These are phyloP conservation scores for Papiliotrema nemorosa DNA, from an alignment of 1,284 basidiomycete species.

Conservation along the genomic window DNA sequence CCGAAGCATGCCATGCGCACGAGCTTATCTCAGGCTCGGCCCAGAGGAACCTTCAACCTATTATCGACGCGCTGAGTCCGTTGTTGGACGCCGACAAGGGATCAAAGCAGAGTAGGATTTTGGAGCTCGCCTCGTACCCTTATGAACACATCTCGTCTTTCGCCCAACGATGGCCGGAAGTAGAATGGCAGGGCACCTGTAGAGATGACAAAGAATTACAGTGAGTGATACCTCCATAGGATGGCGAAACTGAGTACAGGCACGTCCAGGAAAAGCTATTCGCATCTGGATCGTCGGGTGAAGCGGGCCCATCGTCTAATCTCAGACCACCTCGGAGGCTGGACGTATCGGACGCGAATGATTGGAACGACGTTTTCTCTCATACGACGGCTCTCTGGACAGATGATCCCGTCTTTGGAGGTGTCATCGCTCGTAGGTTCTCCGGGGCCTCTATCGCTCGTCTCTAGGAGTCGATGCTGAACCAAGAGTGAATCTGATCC, in stretches of 20 bases:
- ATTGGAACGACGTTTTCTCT: background rate
- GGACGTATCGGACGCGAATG: background rate
- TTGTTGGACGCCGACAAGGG: constrained; percentile 10
- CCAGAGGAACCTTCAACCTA: constrained; percentile 25
- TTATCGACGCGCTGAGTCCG: constrained; percentile 21
- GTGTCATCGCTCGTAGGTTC: constrained; percentile 9
- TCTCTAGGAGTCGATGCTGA: too few relatives aligned
- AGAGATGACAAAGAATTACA: constrained; percentile 21
- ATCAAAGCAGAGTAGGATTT: constrained; percentile 8
- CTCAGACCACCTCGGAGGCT: background rate
- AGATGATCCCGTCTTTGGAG: background rate
- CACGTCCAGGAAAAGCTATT: background rate
- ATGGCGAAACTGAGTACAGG: background rate
- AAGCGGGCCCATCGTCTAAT: background rate
- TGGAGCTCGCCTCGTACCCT: constrained; percentile 34
- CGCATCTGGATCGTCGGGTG: background rate
- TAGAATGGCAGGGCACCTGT: constrained; percentile 29
- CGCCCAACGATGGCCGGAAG: constrained; percentile 17
- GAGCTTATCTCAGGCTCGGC: constrained; percentile 24
- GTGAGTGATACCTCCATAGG: constrained; percentile 12
- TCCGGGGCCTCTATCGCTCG: too few relatives aligned
- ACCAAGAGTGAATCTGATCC: constrained; percentile 37
- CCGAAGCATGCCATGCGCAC: background rate
- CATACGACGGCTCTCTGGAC: background rate
- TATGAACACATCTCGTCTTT: constrained; percentile 33